Evolutionary conservation across 2,329 filamentous ascomycete genomes (phyloP).

Genomic region (Colletotrichum destructivum): DNA sequence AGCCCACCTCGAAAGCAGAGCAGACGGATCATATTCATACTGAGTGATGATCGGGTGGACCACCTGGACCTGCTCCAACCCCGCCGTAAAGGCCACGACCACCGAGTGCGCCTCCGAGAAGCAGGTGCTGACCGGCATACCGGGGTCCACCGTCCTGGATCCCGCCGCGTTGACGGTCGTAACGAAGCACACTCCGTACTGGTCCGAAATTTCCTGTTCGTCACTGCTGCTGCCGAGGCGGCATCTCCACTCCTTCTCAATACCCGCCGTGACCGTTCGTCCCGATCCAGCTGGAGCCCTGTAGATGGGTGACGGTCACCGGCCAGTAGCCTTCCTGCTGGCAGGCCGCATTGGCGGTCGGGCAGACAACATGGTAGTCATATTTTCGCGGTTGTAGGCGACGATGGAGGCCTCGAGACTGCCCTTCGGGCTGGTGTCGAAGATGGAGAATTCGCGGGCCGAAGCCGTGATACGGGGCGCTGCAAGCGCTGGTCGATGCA

Average conservation of each 20-base stretch:
- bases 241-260: conserved; percentile 30
- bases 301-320: conserved; percentile 17
- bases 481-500: background rate
- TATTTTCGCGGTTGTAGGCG: background rate
- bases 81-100: conserved; percentile 31
- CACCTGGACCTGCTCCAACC: conserved; percentile 22
- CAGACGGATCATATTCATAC: conserved; percentile 1
- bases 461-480: conserved; percentile 14
- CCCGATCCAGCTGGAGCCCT: conserved; percentile 27
- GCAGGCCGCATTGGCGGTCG: conserved; percentile 24
- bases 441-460: conserved; percentile 31
- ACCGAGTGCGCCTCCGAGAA: conserved; percentile 30
- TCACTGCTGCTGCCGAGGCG: conserved; percentile 10
- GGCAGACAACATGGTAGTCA: conserved; percentile 29
- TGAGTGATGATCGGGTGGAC: conserved; percentile 14
- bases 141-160: background rate
- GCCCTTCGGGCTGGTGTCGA: conserved; percentile 30
- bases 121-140: conserved; percentile 17
- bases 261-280: conserved; percentile 29
- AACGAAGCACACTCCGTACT: conserved; percentile 27
- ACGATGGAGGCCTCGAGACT: conserved; percentile 35
- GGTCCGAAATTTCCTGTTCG: conserved; percentile 4
- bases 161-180: conserved; percentile 14
- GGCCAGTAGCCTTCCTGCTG: conserved; percentile 31
- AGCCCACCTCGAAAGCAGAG: conserved; percentile 7